Conservation (phyloP, 192 early-diverging fungal species). For the Chytriomyces confervae region DNA sequence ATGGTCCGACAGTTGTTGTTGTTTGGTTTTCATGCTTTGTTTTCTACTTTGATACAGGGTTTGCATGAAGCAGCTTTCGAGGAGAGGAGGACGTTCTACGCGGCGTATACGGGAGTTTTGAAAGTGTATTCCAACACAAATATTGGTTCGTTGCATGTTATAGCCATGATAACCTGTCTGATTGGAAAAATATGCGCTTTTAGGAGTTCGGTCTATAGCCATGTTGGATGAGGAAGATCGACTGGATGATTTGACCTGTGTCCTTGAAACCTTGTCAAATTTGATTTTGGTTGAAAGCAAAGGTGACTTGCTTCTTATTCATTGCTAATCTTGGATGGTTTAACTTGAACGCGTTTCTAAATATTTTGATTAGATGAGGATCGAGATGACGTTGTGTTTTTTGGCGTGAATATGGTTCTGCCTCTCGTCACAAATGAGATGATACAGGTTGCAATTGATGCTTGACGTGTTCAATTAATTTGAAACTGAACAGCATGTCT, state of each 20-base stretch:
- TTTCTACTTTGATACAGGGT: conserved; percentile 5
- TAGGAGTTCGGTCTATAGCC: too few relatives aligned
- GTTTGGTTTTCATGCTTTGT: too few relatives aligned
- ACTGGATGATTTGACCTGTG: conserved; percentile 65
- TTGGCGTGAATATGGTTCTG: conserved; percentile 71
- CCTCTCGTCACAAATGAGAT: conserved; percentile 75
- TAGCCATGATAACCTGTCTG: too few relatives aligned
- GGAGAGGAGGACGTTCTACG: conserved; percentile 40
- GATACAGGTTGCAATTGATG: conserved; percentile 56
- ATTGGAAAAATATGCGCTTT: too few relatives aligned
- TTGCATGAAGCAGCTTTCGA: conserved; percentile 41
- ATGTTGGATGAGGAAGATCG: conserved; percentile 67
- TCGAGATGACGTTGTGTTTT: conserved; percentile 67
- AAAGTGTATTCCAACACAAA: conserved; percentile 62
- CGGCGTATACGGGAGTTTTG: conserved; percentile 54
- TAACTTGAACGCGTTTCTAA: too few relatives aligned
- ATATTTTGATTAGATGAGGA: conserved; percentile 9
- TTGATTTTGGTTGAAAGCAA: conserved; percentile 66
- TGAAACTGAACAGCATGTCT: too few relatives aligned
- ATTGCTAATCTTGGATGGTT: not conserved
- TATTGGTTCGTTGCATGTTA: conserved; percentile 39
- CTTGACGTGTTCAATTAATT: too few relatives aligned
- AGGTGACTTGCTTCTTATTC: conserved; percentile 29
- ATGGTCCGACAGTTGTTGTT: too few relatives aligned
- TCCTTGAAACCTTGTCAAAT: conserved; percentile 63